Conservation (phyloP, 129 eudicot species). For the Cynara cardunculus region DNA sequence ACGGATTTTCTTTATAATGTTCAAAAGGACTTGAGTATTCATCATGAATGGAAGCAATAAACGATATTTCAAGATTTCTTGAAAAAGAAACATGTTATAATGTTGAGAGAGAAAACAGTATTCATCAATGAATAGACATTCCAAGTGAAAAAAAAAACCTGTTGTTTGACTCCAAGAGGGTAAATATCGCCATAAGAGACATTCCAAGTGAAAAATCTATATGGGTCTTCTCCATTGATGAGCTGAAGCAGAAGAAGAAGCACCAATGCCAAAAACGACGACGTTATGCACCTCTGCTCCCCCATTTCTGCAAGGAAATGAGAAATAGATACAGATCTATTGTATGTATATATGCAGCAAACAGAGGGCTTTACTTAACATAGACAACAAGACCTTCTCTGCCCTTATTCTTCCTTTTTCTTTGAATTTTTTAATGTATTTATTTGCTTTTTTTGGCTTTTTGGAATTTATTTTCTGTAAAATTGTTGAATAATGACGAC, state of each 20-base stretch:
- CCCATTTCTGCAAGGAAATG: neutral
- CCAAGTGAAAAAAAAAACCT: conserved; percentile 29
- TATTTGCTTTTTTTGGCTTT: conserved; percentile 14
- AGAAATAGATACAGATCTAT: conserved; percentile 18
- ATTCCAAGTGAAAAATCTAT: conserved; percentile 61
- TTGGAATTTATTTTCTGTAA: neutral
- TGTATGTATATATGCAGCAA: neutral
- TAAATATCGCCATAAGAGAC: conserved; percentile 62
- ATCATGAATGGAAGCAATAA: neutral
- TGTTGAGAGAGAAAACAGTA: no score
- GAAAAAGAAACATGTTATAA: no score
- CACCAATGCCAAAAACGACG: conserved; percentile 24
- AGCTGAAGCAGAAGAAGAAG: conserved; percentile 13
- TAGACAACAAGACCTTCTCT: conserved; percentile 31
- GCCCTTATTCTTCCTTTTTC: conserved; percentile 22
- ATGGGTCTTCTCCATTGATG: conserved; percentile 56
- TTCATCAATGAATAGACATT: no score
- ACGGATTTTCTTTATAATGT: no score
- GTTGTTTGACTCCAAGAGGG: conserved; percentile 67
- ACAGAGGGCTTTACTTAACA: conserved; percentile 28
- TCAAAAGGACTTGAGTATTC: neutral
- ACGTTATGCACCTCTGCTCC: conserved; percentile 19
- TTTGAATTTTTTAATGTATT: neutral
- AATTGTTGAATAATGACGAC: neutral
- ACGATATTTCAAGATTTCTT: neutral